Conservation (phyloP, 768 basidiomycete species). For the Serendipita vermifera region DNA sequence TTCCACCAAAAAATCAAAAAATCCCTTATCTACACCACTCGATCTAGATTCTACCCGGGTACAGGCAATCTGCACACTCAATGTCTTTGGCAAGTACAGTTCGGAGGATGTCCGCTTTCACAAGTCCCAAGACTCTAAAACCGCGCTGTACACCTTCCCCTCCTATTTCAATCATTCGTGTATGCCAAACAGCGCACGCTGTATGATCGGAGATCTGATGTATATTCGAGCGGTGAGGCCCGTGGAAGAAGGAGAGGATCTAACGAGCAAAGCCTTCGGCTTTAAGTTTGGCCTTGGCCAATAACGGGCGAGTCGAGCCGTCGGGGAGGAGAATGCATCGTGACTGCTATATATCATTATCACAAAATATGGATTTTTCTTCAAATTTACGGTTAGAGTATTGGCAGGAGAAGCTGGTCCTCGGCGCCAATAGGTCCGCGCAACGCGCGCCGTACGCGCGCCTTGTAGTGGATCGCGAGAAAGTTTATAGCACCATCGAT, state of each 20-base stretch:
- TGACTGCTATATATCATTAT: too few species aligned
- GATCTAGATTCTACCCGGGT: slow-evolving; percentile 20
- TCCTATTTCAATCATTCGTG: slow-evolving; percentile 29
- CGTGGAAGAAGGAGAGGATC: slow-evolving; percentile 21
- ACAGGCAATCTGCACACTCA: slow-evolving; percentile 19
- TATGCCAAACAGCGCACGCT: slow-evolving; percentile 18
- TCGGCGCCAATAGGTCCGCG: too few species aligned
- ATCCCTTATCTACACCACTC: slow-evolving; percentile 6
- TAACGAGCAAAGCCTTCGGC: too few species aligned
- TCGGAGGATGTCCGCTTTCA: slow-evolving; percentile 1
- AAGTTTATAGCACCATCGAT: too few species aligned
- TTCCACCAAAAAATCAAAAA: slow-evolving; percentile 14
- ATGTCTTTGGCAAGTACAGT: slow-evolving; percentile 14
- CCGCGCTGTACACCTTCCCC: slow-evolving; percentile 21
- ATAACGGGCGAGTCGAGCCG: too few species aligned
- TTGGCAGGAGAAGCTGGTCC: too few species aligned
- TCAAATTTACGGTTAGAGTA: too few species aligned
- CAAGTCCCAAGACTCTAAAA: slow-evolving; percentile 9
- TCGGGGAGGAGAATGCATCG: too few species aligned
- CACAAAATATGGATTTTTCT: too few species aligned
- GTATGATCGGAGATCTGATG: slow-evolving; percentile 22
- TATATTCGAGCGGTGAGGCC: slow-evolving; percentile 19
- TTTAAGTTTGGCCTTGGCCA: too few species aligned
- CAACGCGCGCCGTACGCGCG: too few species aligned
- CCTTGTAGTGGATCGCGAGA: too few species aligned